Conservation (phyloP, 345 rosid species). For the Sonneratia alba region DNA sequence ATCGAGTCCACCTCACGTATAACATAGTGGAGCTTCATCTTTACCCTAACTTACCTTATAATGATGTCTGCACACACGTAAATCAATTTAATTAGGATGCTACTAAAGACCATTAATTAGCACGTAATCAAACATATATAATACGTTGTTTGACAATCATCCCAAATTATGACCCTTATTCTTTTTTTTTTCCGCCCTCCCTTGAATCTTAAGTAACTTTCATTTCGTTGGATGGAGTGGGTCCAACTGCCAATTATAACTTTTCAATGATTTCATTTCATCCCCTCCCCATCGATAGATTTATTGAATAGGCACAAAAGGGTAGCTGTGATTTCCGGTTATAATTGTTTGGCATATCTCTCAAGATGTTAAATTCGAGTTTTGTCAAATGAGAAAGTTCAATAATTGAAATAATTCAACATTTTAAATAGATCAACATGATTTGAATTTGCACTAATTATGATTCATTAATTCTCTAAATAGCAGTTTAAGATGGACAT, state of each 20-base stretch:
- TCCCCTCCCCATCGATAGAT: constrained; percentile 7
- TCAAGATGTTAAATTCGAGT: background rate
- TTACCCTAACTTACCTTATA: background rate
- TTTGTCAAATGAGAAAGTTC: background rate
- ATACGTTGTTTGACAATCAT: constrained; percentile 10
- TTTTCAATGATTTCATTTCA: background rate
- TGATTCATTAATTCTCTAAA: too few species aligned
- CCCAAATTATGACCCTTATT: background rate
- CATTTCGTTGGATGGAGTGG: constrained; percentile 28
- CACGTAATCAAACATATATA: constrained; percentile 4
- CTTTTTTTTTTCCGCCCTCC: constrained; percentile 11
- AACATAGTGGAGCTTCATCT: too few species aligned
- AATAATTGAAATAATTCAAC: too few species aligned
- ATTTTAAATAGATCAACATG: too few species aligned
- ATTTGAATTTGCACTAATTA: too few species aligned
- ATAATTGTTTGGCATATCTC: too few species aligned
- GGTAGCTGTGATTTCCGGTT: constrained; percentile 17
- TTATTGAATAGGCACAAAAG: constrained; percentile 20
- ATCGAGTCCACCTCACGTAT: background rate
- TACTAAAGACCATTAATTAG: constrained; percentile 2
- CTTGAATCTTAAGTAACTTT: constrained; percentile 45
- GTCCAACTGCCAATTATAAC: constrained; percentile 16
- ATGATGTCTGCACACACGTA: background rate
- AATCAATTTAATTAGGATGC: constrained; percentile 4
- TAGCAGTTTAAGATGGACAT: too few species aligned